These are phyloP conservation scores for Pythium plurisporium DNA, from an alignment of 352 stramenopile species.

Conservation along the genomic window DNA sequence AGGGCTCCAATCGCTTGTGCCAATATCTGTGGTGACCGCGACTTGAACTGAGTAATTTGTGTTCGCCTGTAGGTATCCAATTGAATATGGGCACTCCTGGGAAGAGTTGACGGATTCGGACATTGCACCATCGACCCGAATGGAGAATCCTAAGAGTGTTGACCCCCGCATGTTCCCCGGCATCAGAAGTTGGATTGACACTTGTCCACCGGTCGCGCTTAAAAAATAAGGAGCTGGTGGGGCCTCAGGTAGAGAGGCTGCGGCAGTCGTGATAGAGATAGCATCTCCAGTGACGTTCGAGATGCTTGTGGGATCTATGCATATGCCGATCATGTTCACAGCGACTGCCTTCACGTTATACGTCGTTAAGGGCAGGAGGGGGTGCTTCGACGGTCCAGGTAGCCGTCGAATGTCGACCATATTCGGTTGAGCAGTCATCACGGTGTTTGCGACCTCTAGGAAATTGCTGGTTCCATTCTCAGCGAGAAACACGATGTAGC, in stretches of 20 bases:
- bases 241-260: slow-evolving; percentile 29
- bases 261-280: slow-evolving; percentile 23
- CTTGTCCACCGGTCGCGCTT: slow-evolving; percentile 38
- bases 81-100: slow-evolving; percentile 22
- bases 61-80: slow-evolving; percentile 27
- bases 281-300: slow-evolving; percentile 2
- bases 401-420: slow-evolving; percentile 33
- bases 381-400: slow-evolving; percentile 15
- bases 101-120: slow-evolving; percentile 18
- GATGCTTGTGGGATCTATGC: slow-evolving; percentile 23
- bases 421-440: slow-evolving; percentile 12
- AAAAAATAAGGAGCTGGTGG: slow-evolving; percentile 49
- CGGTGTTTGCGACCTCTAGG: slow-evolving; percentile 33
- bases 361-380: slow-evolving; percentile 26
- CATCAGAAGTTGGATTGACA: slow-evolving; percentile 41
- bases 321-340: slow-evolving; percentile 44
- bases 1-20: slow-evolving; percentile 32
- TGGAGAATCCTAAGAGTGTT: slow-evolving; percentile 35
- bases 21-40: slow-evolving; percentile 38
- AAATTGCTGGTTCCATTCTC: slow-evolving; percentile 27
- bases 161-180: slow-evolving; percentile 51
- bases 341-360: slow-evolving; percentile 58
- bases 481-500: slow-evolving; percentile 56
- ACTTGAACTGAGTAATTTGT: slow-evolving; percentile 31
- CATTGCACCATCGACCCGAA: slow-evolving; percentile 27